Base-by-base conservation (phyloP, 1,284 basidiomycete genomes). In the Pseudozyma tsukubaensis region DNA sequence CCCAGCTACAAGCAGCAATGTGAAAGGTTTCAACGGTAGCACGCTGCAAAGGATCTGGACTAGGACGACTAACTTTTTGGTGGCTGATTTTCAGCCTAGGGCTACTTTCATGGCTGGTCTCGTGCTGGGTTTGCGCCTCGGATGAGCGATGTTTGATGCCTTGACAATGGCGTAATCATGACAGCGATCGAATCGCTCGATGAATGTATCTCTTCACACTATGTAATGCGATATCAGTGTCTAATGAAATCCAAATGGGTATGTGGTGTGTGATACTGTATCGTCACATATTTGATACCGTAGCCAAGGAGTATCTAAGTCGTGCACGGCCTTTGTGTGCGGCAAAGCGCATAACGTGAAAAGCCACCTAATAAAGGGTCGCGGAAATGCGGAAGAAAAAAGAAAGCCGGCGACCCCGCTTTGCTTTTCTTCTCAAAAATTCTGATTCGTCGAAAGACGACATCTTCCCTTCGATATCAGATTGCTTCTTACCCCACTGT, bases 61-160 rank as follows among this genome's bases (percentile, higher is more conserved):
- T 49, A 90, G 91, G 89, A 81, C 92, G 29, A 86, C 94, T 39
- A 87, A 94, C 85, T 97, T 97, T 87, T 86, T 97, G 81, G 93
- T 92, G 0, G 92, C 93, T 24, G 92, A 97, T 85, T 97, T 97
- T 87, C 94, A 94, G 83, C 92, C 87, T 66, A 80, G 87, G 51
- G 87, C 87, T 0, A 87, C 86, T n/a, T 88, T 88, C 78, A 51
- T 88, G 39, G 87, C 87, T 21, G 87, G 87, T 58, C 80, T 88
- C 16, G 80, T 84, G 4, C 82, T 88, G 2, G 87, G 87, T 62
- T 57, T 88, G 54, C 85, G 87, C 49, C 73, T 88, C 10, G 87
- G 87, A 58, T 88, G 84, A 81, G 50, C 29, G 54, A 21, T n/a
- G n/a, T n/a, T n/a, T n/a, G n/a, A n/a, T n/a, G n/a, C n/a, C n/a